phyloP scores from a whole-genome alignment of 1,284 basidiomycete genomes.

The Cerrena zonata region DNA sequence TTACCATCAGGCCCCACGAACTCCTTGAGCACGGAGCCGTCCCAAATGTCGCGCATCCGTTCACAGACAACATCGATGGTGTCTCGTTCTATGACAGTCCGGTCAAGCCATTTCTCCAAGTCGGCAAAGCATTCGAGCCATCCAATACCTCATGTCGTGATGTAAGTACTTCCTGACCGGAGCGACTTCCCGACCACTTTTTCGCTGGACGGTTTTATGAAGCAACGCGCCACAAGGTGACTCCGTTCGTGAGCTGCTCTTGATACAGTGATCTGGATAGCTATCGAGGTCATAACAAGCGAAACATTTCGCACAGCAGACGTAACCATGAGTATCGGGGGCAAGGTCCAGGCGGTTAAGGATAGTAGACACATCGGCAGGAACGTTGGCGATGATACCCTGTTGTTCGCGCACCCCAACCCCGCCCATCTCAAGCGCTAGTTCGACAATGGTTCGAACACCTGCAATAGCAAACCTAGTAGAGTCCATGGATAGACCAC shows the following conservation, averaged over 20 bases:
- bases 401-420: background rate
- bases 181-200: background rate
- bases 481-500: background rate
- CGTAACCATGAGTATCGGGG: background rate
- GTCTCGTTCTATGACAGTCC: background rate
- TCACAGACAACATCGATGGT: background rate
- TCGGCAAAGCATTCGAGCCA: slow-evolving; percentile 13
- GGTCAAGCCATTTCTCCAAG: slow-evolving; percentile 15
- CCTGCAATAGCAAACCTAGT: background rate
- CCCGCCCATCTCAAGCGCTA: background rate
- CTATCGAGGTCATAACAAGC: background rate
- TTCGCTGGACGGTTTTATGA: background rate
- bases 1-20: slow-evolving; percentile 10
- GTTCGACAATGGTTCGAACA: background rate
- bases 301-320: background rate
- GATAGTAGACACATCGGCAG: background rate
- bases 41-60: slow-evolving; percentile 15
- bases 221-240: background rate
- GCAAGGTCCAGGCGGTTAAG: background rate
- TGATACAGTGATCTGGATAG: background rate
- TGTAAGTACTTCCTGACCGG: slow-evolving; percentile 13
- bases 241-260: background rate
- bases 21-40: slow-evolving; percentile 10
- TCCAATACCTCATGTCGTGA: slow-evolving; percentile 16
- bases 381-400: background rate